Conservation (phyloP, 768 basidiomycete genomes). For the Dioszegia crocea region DNA sequence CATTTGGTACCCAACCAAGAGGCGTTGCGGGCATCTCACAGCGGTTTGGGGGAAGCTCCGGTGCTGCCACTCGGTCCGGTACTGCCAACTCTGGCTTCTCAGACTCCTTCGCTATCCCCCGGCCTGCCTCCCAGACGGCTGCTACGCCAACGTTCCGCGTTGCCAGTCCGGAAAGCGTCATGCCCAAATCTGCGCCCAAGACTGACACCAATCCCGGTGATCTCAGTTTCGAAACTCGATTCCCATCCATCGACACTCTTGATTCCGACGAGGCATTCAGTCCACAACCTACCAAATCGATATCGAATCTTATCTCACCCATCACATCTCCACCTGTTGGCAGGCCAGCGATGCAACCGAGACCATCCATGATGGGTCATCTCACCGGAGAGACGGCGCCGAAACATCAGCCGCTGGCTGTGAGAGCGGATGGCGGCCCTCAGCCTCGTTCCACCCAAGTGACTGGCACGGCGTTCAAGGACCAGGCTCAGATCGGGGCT, state of each 20-base stretch:
- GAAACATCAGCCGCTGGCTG: slow-evolving; percentile 7
- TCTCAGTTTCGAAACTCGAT: slow-evolving; percentile 61
- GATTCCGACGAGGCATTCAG: slow-evolving; percentile 12
- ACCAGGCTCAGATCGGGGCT: too few species aligned
- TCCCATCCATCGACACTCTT: slow-evolving; percentile 81
- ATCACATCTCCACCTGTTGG: slow-evolving; percentile 16
- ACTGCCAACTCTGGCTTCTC: slow-evolving; percentile 19
- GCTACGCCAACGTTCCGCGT: not conserved
- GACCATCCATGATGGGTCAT: slow-evolving; percentile 37
- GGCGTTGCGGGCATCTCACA: slow-evolving; percentile 2
- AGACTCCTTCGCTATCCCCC: slow-evolving; percentile 18
- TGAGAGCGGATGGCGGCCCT: slow-evolving; percentile 10
- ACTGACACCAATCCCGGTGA: not conserved
- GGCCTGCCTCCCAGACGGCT: slow-evolving; percentile 21
- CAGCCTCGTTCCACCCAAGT: slow-evolving; percentile 47
- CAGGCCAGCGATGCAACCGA: slow-evolving; percentile 10
- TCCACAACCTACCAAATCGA: slow-evolving; percentile 3
- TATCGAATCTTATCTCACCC: slow-evolving; percentile 23
- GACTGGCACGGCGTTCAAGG: slow-evolving; percentile 47
- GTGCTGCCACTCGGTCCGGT: not conserved
- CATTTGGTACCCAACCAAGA: slow-evolving; percentile 16
- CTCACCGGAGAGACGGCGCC: slow-evolving; percentile 40
- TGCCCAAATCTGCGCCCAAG: not conserved
- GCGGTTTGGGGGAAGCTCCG: not conserved
- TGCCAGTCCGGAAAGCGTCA: not conserved